Percentiles rank a stretch among this genome's conserved stretches.
Conservation (phyloP, 352 stramenopile genomes). For the Vaucheria bursata region DNA sequence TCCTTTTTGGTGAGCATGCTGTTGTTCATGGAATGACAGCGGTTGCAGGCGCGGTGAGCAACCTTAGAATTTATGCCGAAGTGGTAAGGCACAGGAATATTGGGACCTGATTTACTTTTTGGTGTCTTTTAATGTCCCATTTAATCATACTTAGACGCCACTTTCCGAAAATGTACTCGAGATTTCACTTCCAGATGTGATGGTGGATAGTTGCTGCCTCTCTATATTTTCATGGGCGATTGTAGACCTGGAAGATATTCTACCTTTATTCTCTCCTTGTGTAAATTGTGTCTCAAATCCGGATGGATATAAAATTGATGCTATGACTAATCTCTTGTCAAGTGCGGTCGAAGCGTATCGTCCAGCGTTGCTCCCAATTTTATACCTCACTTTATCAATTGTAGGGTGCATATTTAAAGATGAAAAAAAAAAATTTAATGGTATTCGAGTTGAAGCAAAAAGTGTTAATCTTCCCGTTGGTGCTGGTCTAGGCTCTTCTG, state of each 20-base stretch:
- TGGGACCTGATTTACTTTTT: background rate
- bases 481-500: slow-evolving; percentile 77
- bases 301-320: too few species aligned
- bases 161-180: too few species aligned
- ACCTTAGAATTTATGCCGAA: slow-evolving; percentile 64
- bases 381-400: background rate
- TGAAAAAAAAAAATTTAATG: background rate
- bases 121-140: too few species aligned
- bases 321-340: background rate
- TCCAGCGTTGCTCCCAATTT: background rate
- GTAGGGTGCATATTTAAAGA: background rate
- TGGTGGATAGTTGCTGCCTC: too few species aligned
- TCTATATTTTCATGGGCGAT: too few species aligned
- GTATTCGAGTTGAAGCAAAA: slow-evolving; percentile 20
- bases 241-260: too few species aligned
- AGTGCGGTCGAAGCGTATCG: background rate
- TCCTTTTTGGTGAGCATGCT: slow-evolving; percentile 50
- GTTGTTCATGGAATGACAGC: slow-evolving; percentile 59
- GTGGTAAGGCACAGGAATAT: slow-evolving; percentile 62
- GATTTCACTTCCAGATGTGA: too few species aligned
- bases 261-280: too few species aligned
- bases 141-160: too few species aligned
- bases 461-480: slow-evolving; percentile 56
- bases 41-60: slow-evolving; percentile 65
- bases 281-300: too few species aligned